Conservation (phyloP, 352 stramenopile species). For the Pythium folliculosum region DNA sequence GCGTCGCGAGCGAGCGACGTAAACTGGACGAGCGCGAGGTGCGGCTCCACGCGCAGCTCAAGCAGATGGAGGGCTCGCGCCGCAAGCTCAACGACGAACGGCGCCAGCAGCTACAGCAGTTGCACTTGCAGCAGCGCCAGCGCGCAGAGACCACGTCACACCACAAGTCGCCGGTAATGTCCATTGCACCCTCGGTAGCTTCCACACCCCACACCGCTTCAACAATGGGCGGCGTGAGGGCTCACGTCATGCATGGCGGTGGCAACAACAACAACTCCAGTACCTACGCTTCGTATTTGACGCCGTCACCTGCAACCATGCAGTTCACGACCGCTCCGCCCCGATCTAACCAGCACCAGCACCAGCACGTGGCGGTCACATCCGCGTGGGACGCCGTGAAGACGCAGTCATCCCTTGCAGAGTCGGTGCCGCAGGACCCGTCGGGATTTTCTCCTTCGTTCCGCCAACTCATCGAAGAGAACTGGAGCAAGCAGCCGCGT, state of each 20-base stretch:
- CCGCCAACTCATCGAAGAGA: constrained; percentile 53
- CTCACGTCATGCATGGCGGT: background rate
- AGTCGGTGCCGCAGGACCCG: constrained; percentile 33
- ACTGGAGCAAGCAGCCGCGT: constrained; percentile 45
- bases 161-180: background rate
- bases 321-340: background rate
- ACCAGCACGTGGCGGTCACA: background rate
- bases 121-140: constrained; percentile 2
- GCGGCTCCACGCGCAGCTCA: constrained; percentile 51
- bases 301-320: background rate
- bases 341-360: background rate
- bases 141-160: background rate
- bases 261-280: background rate
- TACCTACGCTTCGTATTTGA: background rate
- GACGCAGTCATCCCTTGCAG: background rate
- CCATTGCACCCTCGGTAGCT: background rate
- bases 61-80: constrained; percentile 53
- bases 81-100: constrained; percentile 50
- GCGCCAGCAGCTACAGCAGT: constrained; percentile 36
- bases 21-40: constrained; percentile 55
- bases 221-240: background rate
- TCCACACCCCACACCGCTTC: background rate
- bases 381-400: background rate
- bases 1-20: constrained; percentile 37
- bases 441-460: constrained; percentile 55